These are phyloP conservation scores for Macrophomina pseudophaseolina DNA, from an alignment of 2,329 filamentous ascomycete species.

Conservation along the genomic window DNA sequence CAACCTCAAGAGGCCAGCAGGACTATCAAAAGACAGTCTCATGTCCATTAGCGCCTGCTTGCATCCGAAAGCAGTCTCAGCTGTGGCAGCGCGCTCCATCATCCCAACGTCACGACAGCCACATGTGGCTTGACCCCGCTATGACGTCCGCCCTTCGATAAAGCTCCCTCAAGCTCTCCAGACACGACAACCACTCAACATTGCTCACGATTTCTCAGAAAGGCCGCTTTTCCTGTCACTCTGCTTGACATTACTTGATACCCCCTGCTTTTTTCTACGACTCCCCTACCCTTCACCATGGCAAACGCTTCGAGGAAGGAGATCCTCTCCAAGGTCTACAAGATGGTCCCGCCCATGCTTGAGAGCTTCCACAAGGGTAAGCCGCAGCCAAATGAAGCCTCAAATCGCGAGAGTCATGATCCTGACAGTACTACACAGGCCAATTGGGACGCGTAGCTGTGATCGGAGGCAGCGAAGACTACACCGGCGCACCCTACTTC, in stretches of 20 bases:
- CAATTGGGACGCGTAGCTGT: conserved; percentile 91
- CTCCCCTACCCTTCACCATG: conserved; percentile 36
- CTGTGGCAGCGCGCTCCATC: not conserved
- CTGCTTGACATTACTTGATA: not conserved
- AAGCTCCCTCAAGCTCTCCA: not conserved
- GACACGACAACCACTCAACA: not conserved
- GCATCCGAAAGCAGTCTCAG: not conserved
- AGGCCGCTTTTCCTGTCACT: too few relatives aligned
- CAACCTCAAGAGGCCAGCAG: too few relatives aligned
- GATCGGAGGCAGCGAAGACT: conserved; percentile 93
- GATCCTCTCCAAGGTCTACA: conserved; percentile 79
- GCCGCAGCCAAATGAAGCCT: not conserved
- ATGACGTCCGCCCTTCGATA: conserved; percentile 10
- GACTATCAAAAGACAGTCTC: too few relatives aligned
- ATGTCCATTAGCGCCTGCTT: not conserved
- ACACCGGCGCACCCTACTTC: conserved; percentile 97
- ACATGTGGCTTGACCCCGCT: conserved; percentile 20
- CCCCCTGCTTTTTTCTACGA: not conserved
- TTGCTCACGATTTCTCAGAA: not conserved
- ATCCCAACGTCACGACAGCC: conserved; percentile 11
- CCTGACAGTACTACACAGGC: conserved; percentile 59
- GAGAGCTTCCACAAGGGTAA: conserved; percentile 94
- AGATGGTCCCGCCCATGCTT: conserved; percentile 92
- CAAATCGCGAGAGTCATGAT: not conserved
- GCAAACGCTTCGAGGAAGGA: conserved; percentile 70